A percentile compares a stretch with the other conserved stretches of the same genome.
These are phyloP conservation scores for Malbranchea cinnamomea DNA, from an alignment of 2,329 filamentous ascomycete genomes.

Conservation along the genomic window DNA sequence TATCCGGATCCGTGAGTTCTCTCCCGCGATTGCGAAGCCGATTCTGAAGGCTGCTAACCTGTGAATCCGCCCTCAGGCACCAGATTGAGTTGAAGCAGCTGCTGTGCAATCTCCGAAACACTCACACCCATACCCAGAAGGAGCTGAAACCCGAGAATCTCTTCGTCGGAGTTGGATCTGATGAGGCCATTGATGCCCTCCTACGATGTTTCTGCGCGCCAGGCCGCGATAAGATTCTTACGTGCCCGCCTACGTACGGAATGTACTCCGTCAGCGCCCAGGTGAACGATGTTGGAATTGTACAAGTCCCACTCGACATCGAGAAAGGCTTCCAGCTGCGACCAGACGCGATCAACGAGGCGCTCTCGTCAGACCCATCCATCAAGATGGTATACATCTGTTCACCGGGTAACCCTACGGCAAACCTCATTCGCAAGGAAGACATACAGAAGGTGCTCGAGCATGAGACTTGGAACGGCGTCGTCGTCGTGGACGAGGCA, in stretches of 20 bases:
- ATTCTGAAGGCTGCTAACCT: too few species aligned
- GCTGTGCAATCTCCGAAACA: conserved; percentile 74
- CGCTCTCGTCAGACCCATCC: conserved; percentile 45
- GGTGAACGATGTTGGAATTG: conserved; percentile 78
- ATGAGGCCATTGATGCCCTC: conserved; percentile 91
- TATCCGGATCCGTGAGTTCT: conserved; percentile 66
- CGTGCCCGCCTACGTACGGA: conserved; percentile 92
- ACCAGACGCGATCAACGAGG: conserved; percentile 49
- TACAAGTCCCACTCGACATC: conserved; percentile 67
- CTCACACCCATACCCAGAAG: conserved; percentile 61
- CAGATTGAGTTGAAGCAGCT: conserved; percentile 73
- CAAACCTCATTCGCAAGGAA: conserved; percentile 57
- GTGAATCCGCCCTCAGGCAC: too few species aligned
- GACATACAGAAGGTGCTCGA: conserved; percentile 60
- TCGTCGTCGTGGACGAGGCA: conserved; percentile 87
- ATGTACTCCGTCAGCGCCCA: conserved; percentile 95
- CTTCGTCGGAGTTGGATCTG: conserved; percentile 89
- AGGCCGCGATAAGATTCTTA: conserved; percentile 75
- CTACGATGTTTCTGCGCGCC: conserved; percentile 87
- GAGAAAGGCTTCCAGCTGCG: conserved; percentile 62
- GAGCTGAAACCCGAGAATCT: conserved; percentile 65
- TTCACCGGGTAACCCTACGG: conserved; percentile 91
- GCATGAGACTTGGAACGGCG: conserved; percentile 87
- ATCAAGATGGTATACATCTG: conserved; percentile 90
- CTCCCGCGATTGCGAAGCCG: conserved; percentile 4